Evolutionary conservation across 1,139 yeast species (phyloP), one percentile per base, ranked within the genome.

Genomic region (Saccharomyces hybrid): DNA sequence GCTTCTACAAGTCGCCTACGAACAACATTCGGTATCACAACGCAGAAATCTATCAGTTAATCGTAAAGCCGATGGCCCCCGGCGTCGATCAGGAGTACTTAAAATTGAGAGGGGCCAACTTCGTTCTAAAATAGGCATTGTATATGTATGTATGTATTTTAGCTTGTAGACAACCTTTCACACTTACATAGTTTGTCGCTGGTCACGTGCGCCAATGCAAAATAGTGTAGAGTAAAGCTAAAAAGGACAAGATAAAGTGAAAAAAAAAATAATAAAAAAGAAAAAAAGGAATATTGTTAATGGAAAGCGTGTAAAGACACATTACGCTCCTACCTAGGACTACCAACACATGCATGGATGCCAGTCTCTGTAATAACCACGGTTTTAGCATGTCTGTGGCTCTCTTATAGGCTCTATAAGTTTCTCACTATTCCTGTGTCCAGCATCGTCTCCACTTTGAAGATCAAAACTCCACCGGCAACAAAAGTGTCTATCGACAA

Each of bases 41-140:
- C 66, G 83, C 82, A 51, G 99, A 93, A 70, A 84, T 95, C 34
- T 93, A 82, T 70, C 87, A 84, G 55, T 79, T 84, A 56, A 87
- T 89, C 27, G 81, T 87, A 56, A 84, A 83, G 67, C 81, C 82
- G 58, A 81, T 93, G 83, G 85, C 91, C 1, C 87, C 95, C 1
- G 96, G 97, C 28, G 88, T 87, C 20, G 98, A 93, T 71, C 98
- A 93, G 71, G 96, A 89, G 69, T 93, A 90, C 68, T 76, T 93
- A 66, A 87, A 88, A 61, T 75, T 93, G 59, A 78, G 99, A 62
- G 90, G 89, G 49, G 98, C 96, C 46, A 87, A 90, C 67, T 91
- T 91, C 25, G 82, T 91, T 7, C 76, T 91, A 67, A 84, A 81
- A 59, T 84, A 65, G 64, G n/a, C 13, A 2, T 41, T 14, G n/a